phyloP scores from a whole-genome alignment of 352 stramenopile species.

The Phytophthora kernoviae region DNA sequence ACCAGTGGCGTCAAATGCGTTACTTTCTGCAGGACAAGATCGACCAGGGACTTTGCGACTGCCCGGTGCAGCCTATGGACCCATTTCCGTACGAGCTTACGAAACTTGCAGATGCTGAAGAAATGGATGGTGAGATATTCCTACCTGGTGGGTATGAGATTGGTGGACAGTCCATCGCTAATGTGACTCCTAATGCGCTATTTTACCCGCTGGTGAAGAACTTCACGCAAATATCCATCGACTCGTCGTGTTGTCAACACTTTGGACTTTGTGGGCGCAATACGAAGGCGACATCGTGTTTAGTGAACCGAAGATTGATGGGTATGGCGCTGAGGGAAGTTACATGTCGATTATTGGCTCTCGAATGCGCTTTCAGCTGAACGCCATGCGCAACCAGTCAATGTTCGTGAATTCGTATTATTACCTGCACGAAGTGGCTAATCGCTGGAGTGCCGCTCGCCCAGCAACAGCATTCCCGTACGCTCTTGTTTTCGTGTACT shows the following conservation, averaged over 20 bases:
- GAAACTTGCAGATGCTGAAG: slow-evolving; percentile 16
- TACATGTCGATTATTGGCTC: slow-evolving; percentile 65
- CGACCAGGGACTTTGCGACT: slow-evolving; percentile 60
- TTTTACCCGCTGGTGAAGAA: slow-evolving; percentile 86
- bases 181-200: slow-evolving; percentile 65
- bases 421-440: slow-evolving; percentile 73
- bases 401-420: slow-evolving; percentile 93
- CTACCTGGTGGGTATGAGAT: slow-evolving; percentile 14
- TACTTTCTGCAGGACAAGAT: slow-evolving; percentile 84
- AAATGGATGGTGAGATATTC: slow-evolving; percentile 15
- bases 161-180: slow-evolving; percentile 10
- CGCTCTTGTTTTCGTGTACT: slow-evolving; percentile 91
- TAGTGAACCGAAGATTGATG: slow-evolving; percentile 13
- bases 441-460: slow-evolving; percentile 39
- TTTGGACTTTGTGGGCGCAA: slow-evolving; percentile 89
- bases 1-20: slow-evolving; percentile 87
- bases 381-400: slow-evolving; percentile 85
- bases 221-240: slow-evolving; percentile 88
- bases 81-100: slow-evolving; percentile 78
- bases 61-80: slow-evolving; percentile 73
- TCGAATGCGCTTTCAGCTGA: slow-evolving; percentile 87
- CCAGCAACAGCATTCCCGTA: slow-evolving; percentile 79
- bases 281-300: slow-evolving; percentile 89
- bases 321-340: not conserved
- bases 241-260: slow-evolving; percentile 89